A percentile compares a stretch with the other conserved stretches of the same genome.
Evolutionary conservation across 768 basidiomycete genomes (phyloP).

Genomic region (Psilocybe sp.): DNA sequence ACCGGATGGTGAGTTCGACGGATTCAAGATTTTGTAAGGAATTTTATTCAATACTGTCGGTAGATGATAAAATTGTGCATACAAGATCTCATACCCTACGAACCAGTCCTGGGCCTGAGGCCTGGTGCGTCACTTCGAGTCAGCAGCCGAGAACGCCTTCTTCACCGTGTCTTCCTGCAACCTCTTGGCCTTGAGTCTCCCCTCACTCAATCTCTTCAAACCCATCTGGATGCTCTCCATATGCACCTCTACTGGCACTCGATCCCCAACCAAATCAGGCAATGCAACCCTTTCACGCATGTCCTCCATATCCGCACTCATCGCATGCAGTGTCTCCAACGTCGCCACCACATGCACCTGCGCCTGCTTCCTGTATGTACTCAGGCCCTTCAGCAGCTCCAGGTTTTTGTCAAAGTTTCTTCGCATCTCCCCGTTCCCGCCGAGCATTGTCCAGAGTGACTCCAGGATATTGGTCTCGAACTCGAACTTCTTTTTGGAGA

Average conservation of each 20-base stretch:
- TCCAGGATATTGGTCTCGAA: too few relatives aligned
- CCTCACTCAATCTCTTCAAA: slow-evolving; percentile 58
- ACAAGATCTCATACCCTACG: too few relatives aligned
- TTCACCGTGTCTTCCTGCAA: slow-evolving; percentile 39
- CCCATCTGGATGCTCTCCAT: slow-evolving; percentile 69
- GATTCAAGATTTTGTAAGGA: not conserved
- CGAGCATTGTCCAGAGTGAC: slow-evolving; percentile 67
- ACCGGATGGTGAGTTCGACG: too few relatives aligned
- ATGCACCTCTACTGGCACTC: slow-evolving; percentile 69
- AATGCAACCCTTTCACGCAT: slow-evolving; percentile 69
- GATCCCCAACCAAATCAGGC: slow-evolving; percentile 57
- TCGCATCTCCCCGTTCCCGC: slow-evolving; percentile 52
- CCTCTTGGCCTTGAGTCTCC: slow-evolving; percentile 48
- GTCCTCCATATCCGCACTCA: slow-evolving; percentile 77
- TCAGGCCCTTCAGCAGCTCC: slow-evolving; percentile 50
- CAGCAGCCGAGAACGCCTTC: slow-evolving; percentile 24
- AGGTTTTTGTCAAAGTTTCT: slow-evolving; percentile 50
- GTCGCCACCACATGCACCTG: slow-evolving; percentile 64
- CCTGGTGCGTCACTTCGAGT: too few relatives aligned
- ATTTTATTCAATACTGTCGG: not conserved
- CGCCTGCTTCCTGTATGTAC: slow-evolving; percentile 58
- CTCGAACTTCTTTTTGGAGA: slow-evolving; percentile 44
- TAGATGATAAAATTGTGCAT: not conserved
- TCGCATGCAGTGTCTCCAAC: slow-evolving; percentile 54
- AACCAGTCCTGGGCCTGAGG: too few relatives aligned